Base-by-base conservation (phyloP, 257 asterid species). In the Forsythia suspensa region DNA sequence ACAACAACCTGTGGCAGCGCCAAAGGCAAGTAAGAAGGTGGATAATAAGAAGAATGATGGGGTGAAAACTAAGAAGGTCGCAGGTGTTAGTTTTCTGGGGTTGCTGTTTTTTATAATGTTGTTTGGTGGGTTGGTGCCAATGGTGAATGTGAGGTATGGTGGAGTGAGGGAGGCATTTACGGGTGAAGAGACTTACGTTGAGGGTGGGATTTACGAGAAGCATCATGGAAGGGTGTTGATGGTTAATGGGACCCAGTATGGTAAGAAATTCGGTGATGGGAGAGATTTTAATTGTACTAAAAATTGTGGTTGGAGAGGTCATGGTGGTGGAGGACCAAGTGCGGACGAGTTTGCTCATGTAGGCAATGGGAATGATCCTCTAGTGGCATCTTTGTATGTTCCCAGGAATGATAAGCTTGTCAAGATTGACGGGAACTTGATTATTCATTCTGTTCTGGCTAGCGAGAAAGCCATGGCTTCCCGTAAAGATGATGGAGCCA, bases 71-170 rank as follows among this genome's bases (percentile, higher is more conserved):
- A 95, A 93, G 88, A 95, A 90, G 90, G 97, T 95, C 78, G 99
- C 99, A 0, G 87, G 99, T 57, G 89, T 95, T 84, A 95, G 97
- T 86, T 90, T 95, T 70, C 86, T 95, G 36, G 99, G 99, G 37
- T 83, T 95, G 85, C 55, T 95, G 80, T 91, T 92, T 72, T 93
- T 92, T 79, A 80, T 93, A 65, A 73, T 95, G 86, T 85, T 95
- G 80, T 90, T 95, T 73, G 98, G 98, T 38, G 92, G 98, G 77
- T 89, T 95, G 85, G 92, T 87, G 76, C 99, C 99, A 1, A 86
- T 92, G 88, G 79, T 95, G 74, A 93, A 93, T 80, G 92, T 88
- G 76, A 87, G 88, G 80, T 91, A 89, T 80, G 97, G 97, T 38
- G 94, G 92, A 75, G 69, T 87, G 75, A 86, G 84, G 71, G 95